A percentile compares a stretch with the other conserved stretches of the same genome.
phyloP scores from a whole-genome alignment of 169 alveolate species.

The Plasmodium berghei region DNA sequence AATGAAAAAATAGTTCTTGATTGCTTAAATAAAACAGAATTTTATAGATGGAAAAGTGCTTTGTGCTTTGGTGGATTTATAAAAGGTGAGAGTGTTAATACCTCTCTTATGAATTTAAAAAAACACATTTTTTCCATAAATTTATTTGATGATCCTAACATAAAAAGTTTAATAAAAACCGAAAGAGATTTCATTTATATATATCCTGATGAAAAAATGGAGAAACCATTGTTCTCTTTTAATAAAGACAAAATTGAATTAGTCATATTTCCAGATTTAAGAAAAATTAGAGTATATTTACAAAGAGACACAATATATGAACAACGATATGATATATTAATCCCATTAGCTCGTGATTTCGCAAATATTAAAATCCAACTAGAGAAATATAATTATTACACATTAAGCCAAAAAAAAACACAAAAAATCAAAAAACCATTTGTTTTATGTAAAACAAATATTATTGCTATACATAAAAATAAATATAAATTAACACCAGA shows the following conservation, averaged over 20 bases:
- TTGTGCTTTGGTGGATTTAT: slow-evolving; percentile 84
- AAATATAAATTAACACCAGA: slow-evolving; percentile 81
- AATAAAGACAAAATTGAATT: slow-evolving; percentile 75
- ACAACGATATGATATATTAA: slow-evolving; percentile 82
- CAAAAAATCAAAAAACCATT: slow-evolving; percentile 77
- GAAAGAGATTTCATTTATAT: slow-evolving; percentile 59
- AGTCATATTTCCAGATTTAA: slow-evolving; percentile 61
- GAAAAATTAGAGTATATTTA: slow-evolving; percentile 80
- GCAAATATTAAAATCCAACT: slow-evolving; percentile 29
- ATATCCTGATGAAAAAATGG: slow-evolving; percentile 71
- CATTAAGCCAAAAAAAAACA: slow-evolving; percentile 56
- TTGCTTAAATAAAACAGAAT: slow-evolving; percentile 81
- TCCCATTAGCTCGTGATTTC: slow-evolving; percentile 82
- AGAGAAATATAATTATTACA: slow-evolving; percentile 49
- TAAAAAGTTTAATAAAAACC: slow-evolving; percentile 37
- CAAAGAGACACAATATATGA: slow-evolving; percentile 80
- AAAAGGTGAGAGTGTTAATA: slow-evolving; percentile 25
- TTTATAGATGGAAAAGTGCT: slow-evolving; percentile 85
- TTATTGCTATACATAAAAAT: slow-evolving; percentile 79
- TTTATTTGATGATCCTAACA: slow-evolving; percentile 77
- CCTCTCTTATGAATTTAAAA: slow-evolving; percentile 75
- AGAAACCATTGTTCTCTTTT: slow-evolving; percentile 79
- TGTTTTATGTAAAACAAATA: slow-evolving; percentile 78
- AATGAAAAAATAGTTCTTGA: slow-evolving; percentile 79
- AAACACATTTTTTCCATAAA: slow-evolving; percentile 85